Conservation (phyloP, 768 basidiomycete genomes). For the Phlebiopsis gigantea region DNA sequence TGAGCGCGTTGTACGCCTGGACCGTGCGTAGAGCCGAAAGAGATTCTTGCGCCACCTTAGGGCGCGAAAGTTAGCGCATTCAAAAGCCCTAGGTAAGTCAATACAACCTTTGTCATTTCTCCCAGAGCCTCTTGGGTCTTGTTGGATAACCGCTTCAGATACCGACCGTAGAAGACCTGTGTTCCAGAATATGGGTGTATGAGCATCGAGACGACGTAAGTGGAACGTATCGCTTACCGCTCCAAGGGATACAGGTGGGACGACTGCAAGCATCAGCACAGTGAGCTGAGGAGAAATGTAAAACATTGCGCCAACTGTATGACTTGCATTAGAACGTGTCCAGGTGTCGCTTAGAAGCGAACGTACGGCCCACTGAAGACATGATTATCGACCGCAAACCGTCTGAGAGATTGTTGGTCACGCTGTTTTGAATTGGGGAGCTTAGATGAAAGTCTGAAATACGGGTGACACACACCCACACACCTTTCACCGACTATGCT, state of each 20-base stretch:
- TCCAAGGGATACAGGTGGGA: conserved; percentile 82
- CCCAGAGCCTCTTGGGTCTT: conserved; percentile 92
- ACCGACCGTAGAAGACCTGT: conserved; percentile 93
- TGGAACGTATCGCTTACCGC: conserved; percentile 49
- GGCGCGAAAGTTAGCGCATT: not conserved
- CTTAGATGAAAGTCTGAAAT: not conserved
- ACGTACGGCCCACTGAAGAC: conserved; percentile 88
- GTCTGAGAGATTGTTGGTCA: conserved; percentile 78
- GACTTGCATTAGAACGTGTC: not conserved
- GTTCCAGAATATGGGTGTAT: not conserved
- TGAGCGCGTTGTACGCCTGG: conserved; percentile 84
- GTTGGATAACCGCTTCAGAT: conserved; percentile 86
- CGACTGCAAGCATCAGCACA: conserved; percentile 86
- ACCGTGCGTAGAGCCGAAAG: conserved; percentile 83
- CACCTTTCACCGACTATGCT: conserved; percentile 92
- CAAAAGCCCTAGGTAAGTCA: not conserved
- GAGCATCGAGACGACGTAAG: conserved; percentile 18
- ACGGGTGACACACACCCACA: conserved; percentile 9
- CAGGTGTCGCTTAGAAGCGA: not conserved
- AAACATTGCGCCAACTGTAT: conserved; percentile 87
- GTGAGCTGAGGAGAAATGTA: conserved; percentile 88
- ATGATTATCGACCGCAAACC: conserved; percentile 83
- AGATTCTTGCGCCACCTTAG: conserved; percentile 81
- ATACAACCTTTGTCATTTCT: conserved; percentile 75
- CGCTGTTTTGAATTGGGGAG: conserved; percentile 30